Conservation (phyloP, 2,329 filamentous ascomycete species). For the Aotearoamyces nothofagi region DNA sequence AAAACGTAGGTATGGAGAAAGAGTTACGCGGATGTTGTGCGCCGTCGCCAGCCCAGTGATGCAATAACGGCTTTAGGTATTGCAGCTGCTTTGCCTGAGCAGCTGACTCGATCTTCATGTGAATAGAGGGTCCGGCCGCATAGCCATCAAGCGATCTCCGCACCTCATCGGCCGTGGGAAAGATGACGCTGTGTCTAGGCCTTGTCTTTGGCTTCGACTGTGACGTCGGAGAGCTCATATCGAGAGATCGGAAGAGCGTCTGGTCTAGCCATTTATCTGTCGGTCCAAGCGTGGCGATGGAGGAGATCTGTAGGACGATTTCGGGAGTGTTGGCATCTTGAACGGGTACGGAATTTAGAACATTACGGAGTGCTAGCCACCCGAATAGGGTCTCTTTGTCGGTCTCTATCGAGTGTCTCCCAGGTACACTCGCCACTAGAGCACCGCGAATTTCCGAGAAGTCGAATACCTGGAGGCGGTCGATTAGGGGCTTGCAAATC, state of each 20-base stretch:
- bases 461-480: constrained; percentile 46
- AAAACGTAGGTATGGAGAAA: no score
- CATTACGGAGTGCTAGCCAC: constrained; percentile 52
- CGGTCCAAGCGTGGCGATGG: constrained; percentile 62
- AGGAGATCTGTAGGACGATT: constrained; percentile 56
- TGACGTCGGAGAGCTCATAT: constrained; percentile 15
- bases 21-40: constrained; percentile 7
- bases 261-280: constrained; percentile 58
- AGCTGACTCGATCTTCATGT: constrained; percentile 58
- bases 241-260: constrained; percentile 39
- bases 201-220: constrained; percentile 9
- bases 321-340: constrained; percentile 22
- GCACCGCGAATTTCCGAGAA: constrained; percentile 55
- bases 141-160: constrained; percentile 67
- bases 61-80: constrained; percentile 55
- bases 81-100: constrained; percentile 60
- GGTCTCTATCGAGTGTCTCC: constrained; percentile 36
- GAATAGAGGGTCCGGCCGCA: constrained; percentile 61
- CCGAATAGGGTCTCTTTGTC: constrained; percentile 52
- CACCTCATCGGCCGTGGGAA: constrained; percentile 69
- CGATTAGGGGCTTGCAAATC: constrained; percentile 37
- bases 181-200: constrained; percentile 56
- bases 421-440: constrained; percentile 67
- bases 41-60: constrained; percentile 59
- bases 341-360: constrained; percentile 38